phyloP scores from a whole-genome alignment of 192 early-diverging fungal genomes.

The Dissophora globulifera region DNA sequence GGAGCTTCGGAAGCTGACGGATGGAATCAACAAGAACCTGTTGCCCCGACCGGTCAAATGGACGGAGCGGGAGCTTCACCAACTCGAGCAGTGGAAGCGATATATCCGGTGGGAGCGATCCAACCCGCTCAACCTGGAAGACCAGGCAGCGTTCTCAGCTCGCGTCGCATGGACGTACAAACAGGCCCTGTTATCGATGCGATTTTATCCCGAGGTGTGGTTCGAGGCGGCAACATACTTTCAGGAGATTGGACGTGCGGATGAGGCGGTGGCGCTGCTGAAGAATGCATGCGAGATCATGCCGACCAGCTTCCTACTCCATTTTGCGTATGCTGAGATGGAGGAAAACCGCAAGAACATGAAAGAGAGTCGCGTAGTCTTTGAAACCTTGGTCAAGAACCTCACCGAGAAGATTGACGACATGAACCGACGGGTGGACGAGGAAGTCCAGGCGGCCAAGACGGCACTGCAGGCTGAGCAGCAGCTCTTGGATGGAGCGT shows the following conservation, averaged over 20 bases:
- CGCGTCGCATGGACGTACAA: conserved; percentile 89
- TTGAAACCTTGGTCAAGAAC: conserved; percentile 61
- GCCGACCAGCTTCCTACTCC: conserved; percentile 76
- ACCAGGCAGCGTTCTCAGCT: conserved; percentile 62
- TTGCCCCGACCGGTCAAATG: conserved; percentile 84
- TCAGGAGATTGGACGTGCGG: conserved; percentile 62
- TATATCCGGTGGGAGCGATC: conserved; percentile 92
- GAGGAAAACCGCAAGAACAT: conserved; percentile 72
- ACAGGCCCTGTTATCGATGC: conserved; percentile 83
- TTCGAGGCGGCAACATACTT: conserved; percentile 73
- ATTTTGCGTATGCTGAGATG: conserved; percentile 79
- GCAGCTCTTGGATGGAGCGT: conserved; percentile 45
- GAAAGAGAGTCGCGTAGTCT: conserved; percentile 63
- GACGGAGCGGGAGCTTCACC: conserved; percentile 76
- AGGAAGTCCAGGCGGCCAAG: conserved; percentile 58
- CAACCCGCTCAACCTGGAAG: conserved; percentile 87
- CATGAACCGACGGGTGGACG: conserved; percentile 56
- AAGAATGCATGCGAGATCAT: conserved; percentile 75
- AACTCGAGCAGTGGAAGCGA: conserved; percentile 78
- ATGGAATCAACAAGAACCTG: conserved; percentile 75
- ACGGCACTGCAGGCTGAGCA: conserved; percentile 43
- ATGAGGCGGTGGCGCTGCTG: conserved; percentile 71
- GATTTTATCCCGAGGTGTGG: conserved; percentile 94
- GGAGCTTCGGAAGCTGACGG: conserved; percentile 82
- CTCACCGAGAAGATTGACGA: conserved; percentile 55